Conservation (phyloP, 305 asterid genomes). For the Solanum chacoense region DNA sequence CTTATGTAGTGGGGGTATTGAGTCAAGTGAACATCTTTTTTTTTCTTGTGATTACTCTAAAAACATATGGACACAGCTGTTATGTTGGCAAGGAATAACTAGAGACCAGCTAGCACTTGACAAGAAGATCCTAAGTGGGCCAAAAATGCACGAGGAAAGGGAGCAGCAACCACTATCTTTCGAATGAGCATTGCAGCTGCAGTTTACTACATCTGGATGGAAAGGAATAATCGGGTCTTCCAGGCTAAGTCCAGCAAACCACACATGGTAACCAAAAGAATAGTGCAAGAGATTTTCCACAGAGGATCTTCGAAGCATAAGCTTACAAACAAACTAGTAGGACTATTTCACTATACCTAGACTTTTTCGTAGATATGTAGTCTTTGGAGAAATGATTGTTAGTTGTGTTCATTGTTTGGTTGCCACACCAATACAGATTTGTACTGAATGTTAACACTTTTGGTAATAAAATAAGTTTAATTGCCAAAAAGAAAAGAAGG, state of each 20-base stretch:
- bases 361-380: neutral
- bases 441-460: neutral
- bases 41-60: neutral
- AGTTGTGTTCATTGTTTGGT: neutral
- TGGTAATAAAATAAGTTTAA: neutral
- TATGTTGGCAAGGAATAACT: neutral
- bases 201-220: neutral
- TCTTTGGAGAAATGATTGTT: neutral
- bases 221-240: neutral
- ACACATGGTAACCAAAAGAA: neutral
- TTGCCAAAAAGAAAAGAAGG: neutral
- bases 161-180: neutral
- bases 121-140: neutral
- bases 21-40: neutral
- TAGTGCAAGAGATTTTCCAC: neutral
- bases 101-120: neutral
- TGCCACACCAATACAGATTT: neutral
- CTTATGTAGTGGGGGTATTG: neutral
- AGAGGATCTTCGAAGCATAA: neutral
- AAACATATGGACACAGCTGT: neutral
- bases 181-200: neutral
- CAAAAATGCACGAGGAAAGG: neutral
- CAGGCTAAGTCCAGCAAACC: neutral
- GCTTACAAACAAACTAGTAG: neutral
- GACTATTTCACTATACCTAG: neutral